These are phyloP conservation scores for Dissophora globulifera DNA, from an alignment of 192 early-diverging fungal species.

Conservation along the genomic window DNA sequence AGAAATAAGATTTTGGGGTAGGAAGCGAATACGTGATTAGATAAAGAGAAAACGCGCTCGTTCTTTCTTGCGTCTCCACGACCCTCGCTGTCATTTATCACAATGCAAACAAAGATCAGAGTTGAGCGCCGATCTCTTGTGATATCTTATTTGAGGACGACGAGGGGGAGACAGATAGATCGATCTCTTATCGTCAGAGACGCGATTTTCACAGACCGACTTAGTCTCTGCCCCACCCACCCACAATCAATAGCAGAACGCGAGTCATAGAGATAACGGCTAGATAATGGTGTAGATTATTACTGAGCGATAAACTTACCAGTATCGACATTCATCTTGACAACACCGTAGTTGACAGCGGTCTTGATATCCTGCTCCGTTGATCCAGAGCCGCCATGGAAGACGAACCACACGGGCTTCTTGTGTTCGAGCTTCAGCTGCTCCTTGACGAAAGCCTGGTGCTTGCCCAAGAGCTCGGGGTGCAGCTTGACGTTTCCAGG, in stretches of 20 bases:
- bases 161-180: no score
- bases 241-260: no score
- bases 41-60: no score
- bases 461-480: conserved; percentile 92
- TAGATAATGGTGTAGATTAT: no score
- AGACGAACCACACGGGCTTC: conserved; percentile 95
- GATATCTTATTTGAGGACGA: no score
- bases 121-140: no score
- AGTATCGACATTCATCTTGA: conserved; percentile 99
- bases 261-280: no score
- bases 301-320: conserved; percentile 20
- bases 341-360: conserved; percentile 84
- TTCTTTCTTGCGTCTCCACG: no score
- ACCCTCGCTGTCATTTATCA: no score
- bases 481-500: conserved; percentile 95
- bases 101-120: no score
- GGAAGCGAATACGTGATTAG: no score
- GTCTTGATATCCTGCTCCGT: conserved; percentile 82
- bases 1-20: neutral
- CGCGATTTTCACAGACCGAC: neutral
- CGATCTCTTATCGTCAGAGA: neutral
- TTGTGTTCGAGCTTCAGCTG: conserved; percentile 65
- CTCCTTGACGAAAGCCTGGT: conserved; percentile 85
- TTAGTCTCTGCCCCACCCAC: no score
- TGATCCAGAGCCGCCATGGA: conserved; percentile 97